Conservation (phyloP, 2,329 filamentous ascomycete species). For the Gliomastix tumulicola region DNA sequence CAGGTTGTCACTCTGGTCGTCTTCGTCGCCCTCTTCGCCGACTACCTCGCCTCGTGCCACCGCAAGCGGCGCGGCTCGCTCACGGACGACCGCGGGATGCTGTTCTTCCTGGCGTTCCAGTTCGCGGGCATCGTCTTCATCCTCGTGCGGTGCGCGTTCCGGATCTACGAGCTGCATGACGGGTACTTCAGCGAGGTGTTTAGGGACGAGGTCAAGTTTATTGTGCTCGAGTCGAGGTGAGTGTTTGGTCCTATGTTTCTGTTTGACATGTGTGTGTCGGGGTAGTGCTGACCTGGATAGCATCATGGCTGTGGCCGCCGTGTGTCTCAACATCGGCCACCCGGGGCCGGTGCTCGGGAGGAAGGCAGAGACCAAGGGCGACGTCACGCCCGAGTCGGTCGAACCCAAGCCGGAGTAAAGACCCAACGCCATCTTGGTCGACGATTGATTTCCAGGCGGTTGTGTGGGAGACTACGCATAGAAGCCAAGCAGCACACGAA, state of each 20-base stretch:
- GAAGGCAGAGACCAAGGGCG: not conserved
- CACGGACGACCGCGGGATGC: conserved; percentile 30
- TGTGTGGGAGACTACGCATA: too few relatives aligned
- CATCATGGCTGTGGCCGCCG: not conserved
- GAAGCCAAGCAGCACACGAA: too few relatives aligned
- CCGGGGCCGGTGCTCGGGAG: not conserved
- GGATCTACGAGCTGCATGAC: conserved; percentile 49
- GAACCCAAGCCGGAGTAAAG: too few relatives aligned
- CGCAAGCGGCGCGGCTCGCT: too few relatives aligned
- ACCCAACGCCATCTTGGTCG: too few relatives aligned
- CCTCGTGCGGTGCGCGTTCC: conserved; percentile 49
- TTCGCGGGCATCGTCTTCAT: conserved; percentile 45
- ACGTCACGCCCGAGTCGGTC: too few relatives aligned
- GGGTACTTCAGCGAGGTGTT: conserved; percentile 50
- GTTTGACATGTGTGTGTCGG: too few relatives aligned
- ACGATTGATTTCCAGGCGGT: too few relatives aligned
- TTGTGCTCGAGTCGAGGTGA: conserved; percentile 38
- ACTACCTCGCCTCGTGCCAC: conserved; percentile 26
- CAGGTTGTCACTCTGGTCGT: conserved; percentile 38
- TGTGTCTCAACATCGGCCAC: not conserved
- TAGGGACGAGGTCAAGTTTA: conserved; percentile 41
- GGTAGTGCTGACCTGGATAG: too few relatives aligned
- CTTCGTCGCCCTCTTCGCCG: conserved; percentile 31
- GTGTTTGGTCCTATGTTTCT: too few relatives aligned
- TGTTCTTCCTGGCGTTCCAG: conserved; percentile 41